A percentile compares a stretch with the other conserved stretches of the same genome.
phyloP scores from a whole-genome alignment of 31 red algal genomes.

The Odonthalia washingtoniensis region DNA sequence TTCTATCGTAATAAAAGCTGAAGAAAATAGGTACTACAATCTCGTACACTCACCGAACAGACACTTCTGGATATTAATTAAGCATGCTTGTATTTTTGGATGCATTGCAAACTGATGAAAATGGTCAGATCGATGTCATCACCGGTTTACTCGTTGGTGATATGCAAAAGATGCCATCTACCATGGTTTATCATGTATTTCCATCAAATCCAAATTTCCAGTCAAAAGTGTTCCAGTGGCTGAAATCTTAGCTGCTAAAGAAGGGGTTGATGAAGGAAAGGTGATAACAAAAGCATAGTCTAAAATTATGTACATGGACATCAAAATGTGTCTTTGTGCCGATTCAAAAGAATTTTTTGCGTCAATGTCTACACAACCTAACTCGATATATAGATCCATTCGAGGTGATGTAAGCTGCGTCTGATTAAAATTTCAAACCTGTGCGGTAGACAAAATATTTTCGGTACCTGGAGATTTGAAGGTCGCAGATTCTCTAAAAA shows the following conservation, averaged over 20 bases:
- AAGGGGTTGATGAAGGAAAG: not conserved
- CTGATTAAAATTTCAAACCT: too few relatives aligned
- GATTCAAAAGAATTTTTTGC: too few relatives aligned
- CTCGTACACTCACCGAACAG: not conserved
- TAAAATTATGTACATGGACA: too few relatives aligned
- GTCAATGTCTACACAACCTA: too few relatives aligned
- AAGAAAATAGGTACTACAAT: not conserved
- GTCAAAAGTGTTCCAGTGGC: not conserved
- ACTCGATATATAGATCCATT: too few relatives aligned
- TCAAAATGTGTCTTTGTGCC: too few relatives aligned
- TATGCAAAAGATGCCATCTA: not conserved
- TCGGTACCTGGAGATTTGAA: too few relatives aligned
- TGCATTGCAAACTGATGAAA: conserved; percentile 5
- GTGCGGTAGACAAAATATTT: too few relatives aligned
- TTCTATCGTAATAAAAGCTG: not conserved
- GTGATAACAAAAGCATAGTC: not conserved
- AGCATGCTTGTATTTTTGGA: not conserved
- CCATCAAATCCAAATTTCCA: not conserved
- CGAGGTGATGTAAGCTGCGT: too few relatives aligned
- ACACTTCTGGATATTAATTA: not conserved
- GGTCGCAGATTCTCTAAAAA: too few relatives aligned
- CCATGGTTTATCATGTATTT: not conserved
- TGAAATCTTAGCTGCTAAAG: not conserved
- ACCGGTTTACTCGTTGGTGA: not conserved
- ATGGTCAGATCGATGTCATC: not conserved